Evolutionary conservation across 768 basidiomycete species (phyloP).

Genomic region (Megacollybia marginata): DNA sequence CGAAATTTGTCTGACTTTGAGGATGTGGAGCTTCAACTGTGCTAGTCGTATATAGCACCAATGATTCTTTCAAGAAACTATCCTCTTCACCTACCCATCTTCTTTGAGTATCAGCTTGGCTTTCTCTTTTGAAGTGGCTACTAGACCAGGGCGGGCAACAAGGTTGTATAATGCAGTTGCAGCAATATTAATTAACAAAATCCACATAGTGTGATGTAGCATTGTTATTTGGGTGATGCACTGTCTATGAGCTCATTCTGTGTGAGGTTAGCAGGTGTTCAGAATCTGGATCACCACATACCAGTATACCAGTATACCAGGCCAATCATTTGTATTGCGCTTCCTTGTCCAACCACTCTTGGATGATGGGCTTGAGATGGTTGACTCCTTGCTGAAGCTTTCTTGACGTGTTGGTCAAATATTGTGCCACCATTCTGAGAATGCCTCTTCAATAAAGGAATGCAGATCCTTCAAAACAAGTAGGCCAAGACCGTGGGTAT

Average conservation of each 20-base stretch:
- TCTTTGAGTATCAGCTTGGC: slow-evolving; percentile 17
- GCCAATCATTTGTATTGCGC: slow-evolving; percentile 21
- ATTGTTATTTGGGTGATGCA: slow-evolving; percentile 16
- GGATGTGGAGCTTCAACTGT: too few species aligned
- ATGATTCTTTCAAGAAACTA: slow-evolving; percentile 38
- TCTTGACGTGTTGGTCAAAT: background rate
- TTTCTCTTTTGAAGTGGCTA: slow-evolving; percentile 23
- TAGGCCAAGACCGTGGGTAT: too few species aligned
- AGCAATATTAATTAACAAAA: slow-evolving; percentile 33
- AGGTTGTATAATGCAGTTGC: slow-evolving; percentile 24
- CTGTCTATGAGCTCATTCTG: slow-evolving; percentile 13
- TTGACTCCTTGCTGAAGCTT: background rate
- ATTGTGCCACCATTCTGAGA: background rate
- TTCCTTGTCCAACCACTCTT: slow-evolving; percentile 22
- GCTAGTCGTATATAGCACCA: slow-evolving; percentile 21
- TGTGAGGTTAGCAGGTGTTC: slow-evolving; percentile 10
- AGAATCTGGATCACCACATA: slow-evolving; percentile 2
- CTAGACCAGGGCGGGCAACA: slow-evolving; percentile 20
- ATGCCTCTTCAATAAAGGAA: background rate
- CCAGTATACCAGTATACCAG: slow-evolving; percentile 26
- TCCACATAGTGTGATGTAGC: slow-evolving; percentile 14
- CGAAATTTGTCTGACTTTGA: too few species aligned
- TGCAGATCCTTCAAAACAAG: too few species aligned
- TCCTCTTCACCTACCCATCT: slow-evolving; percentile 39
- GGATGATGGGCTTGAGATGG: slow-evolving; percentile 22